These are phyloP conservation scores for Neopestalotiopsis clavispora DNA, from an alignment of 2,329 filamentous ascomycete genomes.

Conservation along the genomic window DNA sequence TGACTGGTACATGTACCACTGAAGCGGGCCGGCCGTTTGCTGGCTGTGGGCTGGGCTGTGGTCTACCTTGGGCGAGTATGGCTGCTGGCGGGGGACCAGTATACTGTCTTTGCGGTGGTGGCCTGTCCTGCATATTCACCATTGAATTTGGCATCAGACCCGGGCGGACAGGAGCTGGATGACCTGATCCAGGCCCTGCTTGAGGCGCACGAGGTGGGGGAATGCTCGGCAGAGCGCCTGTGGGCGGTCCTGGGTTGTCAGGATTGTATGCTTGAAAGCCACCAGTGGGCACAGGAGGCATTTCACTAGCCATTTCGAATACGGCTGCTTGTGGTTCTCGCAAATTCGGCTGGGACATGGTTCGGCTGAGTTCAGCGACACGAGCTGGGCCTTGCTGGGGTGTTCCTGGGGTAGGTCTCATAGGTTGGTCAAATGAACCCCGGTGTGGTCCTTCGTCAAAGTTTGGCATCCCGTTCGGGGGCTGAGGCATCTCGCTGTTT, in stretches of 20 bases:
- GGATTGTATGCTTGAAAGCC: constrained; percentile 37
- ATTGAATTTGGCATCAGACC: constrained; percentile 65
- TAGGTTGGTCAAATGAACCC: constrained; percentile 54
- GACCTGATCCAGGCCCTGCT: constrained; percentile 48
- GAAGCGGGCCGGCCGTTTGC: constrained; percentile 36
- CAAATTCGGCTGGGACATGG: constrained; percentile 72
- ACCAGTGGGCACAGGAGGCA: constrained; percentile 55
- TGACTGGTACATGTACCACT: constrained; percentile 63
- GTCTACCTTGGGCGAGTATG: constrained; percentile 40
- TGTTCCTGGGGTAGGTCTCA: constrained; percentile 40
- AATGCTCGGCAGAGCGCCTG: constrained; percentile 32
- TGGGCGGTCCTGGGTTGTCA: constrained; percentile 23
- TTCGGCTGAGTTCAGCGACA: constrained; percentile 59
- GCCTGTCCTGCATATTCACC: constrained; percentile 60
- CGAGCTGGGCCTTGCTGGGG: constrained; percentile 56
- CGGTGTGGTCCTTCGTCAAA: constrained; percentile 47
- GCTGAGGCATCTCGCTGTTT: constrained; percentile 36
- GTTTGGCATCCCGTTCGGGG: constrained; percentile 42
- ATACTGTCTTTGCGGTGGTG: constrained; percentile 64
- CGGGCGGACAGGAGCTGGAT: constrained; percentile 67
- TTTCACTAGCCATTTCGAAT: constrained; percentile 74
- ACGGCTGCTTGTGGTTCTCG: constrained; percentile 68
- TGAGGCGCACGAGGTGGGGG: constrained; percentile 30
- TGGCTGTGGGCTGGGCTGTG: constrained; percentile 38
- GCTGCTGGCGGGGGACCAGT: constrained; percentile 42